Percentiles rank a stretch among this genome's conserved stretches.
Conservation (phyloP, 768 basidiomycete genomes). For the Crepidotus variabilis region DNA sequence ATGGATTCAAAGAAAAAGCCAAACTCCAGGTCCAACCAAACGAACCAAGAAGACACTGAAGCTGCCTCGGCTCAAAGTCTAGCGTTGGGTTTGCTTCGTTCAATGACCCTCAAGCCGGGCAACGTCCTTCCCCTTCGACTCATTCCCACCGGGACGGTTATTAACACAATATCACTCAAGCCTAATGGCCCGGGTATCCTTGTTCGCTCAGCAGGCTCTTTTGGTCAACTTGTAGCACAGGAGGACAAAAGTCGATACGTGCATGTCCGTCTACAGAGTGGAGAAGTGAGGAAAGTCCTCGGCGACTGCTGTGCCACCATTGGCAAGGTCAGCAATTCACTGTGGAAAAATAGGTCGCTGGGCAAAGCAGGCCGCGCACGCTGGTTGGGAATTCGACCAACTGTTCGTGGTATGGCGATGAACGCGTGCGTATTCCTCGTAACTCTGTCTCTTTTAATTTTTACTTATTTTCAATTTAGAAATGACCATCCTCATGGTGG, state of each 20-base stretch:
- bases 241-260: constrained; percentile 69
- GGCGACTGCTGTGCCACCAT: constrained; percentile 84
- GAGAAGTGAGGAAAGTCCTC: constrained; percentile 86
- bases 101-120: constrained; percentile 80
- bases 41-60: constrained; percentile 12
- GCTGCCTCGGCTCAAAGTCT: constrained; percentile 53
- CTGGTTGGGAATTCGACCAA: constrained; percentile 83
- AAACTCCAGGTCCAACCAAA: constrained; percentile 7
- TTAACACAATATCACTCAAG: constrained; percentile 81
- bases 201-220: constrained; percentile 87
- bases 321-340: constrained; percentile 86
- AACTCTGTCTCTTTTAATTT: not conserved
- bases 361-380: constrained; percentile 91
- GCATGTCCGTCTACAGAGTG: constrained; percentile 84
- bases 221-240: constrained; percentile 77
- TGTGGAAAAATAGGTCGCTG: constrained; percentile 80
- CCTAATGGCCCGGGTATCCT: constrained; percentile 77
- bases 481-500: constrained; percentile 95
- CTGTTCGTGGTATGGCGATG: constrained; percentile 95
- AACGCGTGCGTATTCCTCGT: constrained; percentile 65
- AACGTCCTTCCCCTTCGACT: constrained; percentile 91
- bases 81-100: constrained; percentile 80
- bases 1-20: constrained; percentile 14
- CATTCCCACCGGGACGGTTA: constrained; percentile 87
- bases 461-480: constrained; percentile 30